Percentiles rank a stretch among this genome's conserved stretches.
phyloP scores from a whole-genome alignment of 768 basidiomycete species.

The Tricholoma sp. region DNA sequence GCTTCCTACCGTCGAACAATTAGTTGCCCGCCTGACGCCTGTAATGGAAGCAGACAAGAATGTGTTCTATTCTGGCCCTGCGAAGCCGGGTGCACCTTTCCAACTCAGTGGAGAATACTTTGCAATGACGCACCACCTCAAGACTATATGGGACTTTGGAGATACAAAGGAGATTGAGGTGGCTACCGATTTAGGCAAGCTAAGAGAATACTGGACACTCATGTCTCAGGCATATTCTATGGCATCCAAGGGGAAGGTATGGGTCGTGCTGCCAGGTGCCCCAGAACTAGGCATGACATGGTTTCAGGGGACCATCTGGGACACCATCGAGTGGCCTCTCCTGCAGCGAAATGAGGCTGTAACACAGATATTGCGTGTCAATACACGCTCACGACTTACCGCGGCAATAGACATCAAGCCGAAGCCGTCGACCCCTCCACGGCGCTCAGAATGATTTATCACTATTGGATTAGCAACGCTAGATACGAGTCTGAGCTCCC shows the following conservation, averaged over 20 bases:
- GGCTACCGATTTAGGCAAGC: not conserved
- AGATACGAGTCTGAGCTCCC: too few relatives aligned
- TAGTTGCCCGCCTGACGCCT: not conserved
- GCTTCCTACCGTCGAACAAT: not conserved
- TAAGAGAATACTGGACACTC: not conserved
- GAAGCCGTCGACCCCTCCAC: too few relatives aligned
- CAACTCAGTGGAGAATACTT: not conserved
- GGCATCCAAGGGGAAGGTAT: not conserved
- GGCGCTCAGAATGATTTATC: too few relatives aligned
- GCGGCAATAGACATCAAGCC: too few relatives aligned
- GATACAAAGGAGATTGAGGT: not conserved
- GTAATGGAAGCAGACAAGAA: not conserved
- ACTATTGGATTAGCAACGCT: too few relatives aligned
- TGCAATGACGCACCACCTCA: not conserved
- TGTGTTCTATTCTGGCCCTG: not conserved
- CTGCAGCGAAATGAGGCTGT: conserved; percentile 7
- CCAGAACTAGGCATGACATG: conserved; percentile 1
- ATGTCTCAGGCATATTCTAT: not conserved
- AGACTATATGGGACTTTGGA: not conserved
- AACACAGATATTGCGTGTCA: conserved; percentile 2
- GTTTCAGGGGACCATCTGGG: conserved; percentile 6
- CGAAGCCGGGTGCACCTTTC: not conserved
- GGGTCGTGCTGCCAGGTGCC: not conserved
- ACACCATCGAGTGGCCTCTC: conserved; percentile 6
- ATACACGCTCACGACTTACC: too few relatives aligned